Evolutionary conservation across 2,329 filamentous ascomycete species (phyloP), one percentile per base, ranked within the genome.

Genomic region (Berkeleyomyces basicola): DNA sequence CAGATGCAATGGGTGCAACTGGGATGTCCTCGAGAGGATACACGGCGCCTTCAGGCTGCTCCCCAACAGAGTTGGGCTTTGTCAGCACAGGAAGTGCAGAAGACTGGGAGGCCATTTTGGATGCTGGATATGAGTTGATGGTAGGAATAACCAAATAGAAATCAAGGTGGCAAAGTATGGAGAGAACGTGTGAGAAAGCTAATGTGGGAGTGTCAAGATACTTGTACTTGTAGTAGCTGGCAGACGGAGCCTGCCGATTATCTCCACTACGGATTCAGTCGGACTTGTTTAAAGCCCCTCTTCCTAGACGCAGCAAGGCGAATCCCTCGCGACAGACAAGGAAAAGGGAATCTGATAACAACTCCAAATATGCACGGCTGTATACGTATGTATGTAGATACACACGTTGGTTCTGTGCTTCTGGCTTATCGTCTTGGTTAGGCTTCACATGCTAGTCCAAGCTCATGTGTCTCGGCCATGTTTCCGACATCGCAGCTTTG

Each of bases 21-120:
- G 76, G 70, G 69, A 84, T 76, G 66, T 75, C 69, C 65, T 82
- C 79, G n/a, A 84, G 72, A 68, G 78, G 76, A 70, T 85, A 84
- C 65, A 76, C 76, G 64, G 75, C 36, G 39, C 63, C 60, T 31
- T 64, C 63, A 11, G 63, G 60, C 23, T 57, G 36, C 49, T 64
- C 63, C 3, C 16, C 40, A 11, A 64, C 63, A 23, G 63, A 59
- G 23, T 37, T 60, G 5, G 63, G 63, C 63, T 64, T 64, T 57
- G 47, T 64, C 10, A 64, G 49, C 33, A 61, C 11, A 11, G 62
- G n/a, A 31, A 59, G 46, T 23, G 23, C 23, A 23, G 23, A 23
- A 23, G 23, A 23, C 23, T 2, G 23, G n/a, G 44, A 62, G 9
- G 23, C 36, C 40, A 55, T 16, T 9, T 31, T 10, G 31, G 33